Percentiles rank a stretch among this genome's conserved stretches.
Evolutionary conservation across 305 asterid genomes (phyloP).

Genomic region (Solanum hybrid): DNA sequence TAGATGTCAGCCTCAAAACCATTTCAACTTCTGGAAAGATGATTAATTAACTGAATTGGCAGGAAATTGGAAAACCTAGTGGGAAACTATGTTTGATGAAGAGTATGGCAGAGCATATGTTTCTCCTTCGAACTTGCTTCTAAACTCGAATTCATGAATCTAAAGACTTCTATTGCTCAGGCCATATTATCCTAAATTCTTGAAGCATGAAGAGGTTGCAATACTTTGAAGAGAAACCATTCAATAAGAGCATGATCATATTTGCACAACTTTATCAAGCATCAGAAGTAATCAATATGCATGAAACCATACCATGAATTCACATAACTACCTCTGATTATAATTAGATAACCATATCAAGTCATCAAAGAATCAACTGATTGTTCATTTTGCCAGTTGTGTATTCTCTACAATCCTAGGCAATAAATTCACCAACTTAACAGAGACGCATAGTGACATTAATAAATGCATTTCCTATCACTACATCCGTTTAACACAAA

Average conservation of each 20-base stretch:
- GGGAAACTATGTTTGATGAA: background rate
- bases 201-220: background rate
- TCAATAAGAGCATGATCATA: background rate
- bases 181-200: background rate
- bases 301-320: background rate
- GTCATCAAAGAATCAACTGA: background rate
- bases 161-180: background rate
- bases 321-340: background rate
- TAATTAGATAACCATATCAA: background rate
- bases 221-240: background rate
- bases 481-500: background rate
- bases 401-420: background rate
- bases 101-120: background rate
- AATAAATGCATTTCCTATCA: background rate
- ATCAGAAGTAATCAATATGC: background rate
- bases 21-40: background rate
- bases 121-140: background rate
- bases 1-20: background rate
- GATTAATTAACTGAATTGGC: background rate
- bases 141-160: background rate
- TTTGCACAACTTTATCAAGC: background rate
- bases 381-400: background rate
- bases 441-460: background rate
- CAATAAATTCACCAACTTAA: background rate
- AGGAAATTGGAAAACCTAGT: background rate